A percentile compares a stretch with the other conserved stretches of the same genome.
phyloP scores from a whole-genome alignment of 352 stramenopile genomes.

The Phytophthora hibernalis region DNA sequence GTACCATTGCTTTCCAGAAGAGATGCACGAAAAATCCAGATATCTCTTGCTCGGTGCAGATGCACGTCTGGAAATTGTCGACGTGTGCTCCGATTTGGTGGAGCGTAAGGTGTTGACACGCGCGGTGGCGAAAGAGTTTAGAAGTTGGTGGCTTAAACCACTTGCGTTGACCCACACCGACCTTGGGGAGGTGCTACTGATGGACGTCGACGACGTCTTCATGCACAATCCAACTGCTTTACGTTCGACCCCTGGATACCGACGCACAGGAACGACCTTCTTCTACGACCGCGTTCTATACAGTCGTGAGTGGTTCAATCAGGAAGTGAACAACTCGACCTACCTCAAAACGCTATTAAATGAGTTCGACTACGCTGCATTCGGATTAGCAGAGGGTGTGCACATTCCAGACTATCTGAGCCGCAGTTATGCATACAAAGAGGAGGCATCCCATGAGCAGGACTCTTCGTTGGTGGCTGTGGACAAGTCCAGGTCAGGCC shows the following conservation, averaged over 20 bases:
- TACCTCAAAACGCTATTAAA: slow-evolving; percentile 43
- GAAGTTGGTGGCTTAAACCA: slow-evolving; percentile 34
- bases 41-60: slow-evolving; percentile 21
- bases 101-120: slow-evolving; percentile 1
- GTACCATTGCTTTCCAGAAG: slow-evolving; percentile 18
- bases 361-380: slow-evolving; percentile 50
- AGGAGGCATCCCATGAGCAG: slow-evolving; percentile 35
- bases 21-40: slow-evolving; percentile 23
- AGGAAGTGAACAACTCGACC: slow-evolving; percentile 23
- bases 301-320: slow-evolving; percentile 24
- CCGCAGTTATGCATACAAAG: slow-evolving; percentile 2
- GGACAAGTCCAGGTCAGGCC: slow-evolving; percentile 34
- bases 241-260: slow-evolving; percentile 42
- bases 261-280: slow-evolving; percentile 55
- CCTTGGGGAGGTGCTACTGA: slow-evolving; percentile 6
- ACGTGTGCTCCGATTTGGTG: slow-evolving; percentile 35
- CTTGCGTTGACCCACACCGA: slow-evolving; percentile 9
- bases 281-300: slow-evolving; percentile 36
- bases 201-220: slow-evolving; percentile 23
- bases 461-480: slow-evolving; percentile 60
- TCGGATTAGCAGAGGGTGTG: slow-evolving; percentile 23
- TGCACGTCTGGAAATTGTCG: slow-evolving; percentile 35
- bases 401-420: slow-evolving; percentile 11
- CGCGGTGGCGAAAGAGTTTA: slow-evolving; percentile 24
- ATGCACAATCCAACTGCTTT: slow-evolving; percentile 44